Evolutionary conservation across 139 green algal species (phyloP), one percentile per base, ranked within the genome.

Genomic region (Coelastrella sp.): DNA sequence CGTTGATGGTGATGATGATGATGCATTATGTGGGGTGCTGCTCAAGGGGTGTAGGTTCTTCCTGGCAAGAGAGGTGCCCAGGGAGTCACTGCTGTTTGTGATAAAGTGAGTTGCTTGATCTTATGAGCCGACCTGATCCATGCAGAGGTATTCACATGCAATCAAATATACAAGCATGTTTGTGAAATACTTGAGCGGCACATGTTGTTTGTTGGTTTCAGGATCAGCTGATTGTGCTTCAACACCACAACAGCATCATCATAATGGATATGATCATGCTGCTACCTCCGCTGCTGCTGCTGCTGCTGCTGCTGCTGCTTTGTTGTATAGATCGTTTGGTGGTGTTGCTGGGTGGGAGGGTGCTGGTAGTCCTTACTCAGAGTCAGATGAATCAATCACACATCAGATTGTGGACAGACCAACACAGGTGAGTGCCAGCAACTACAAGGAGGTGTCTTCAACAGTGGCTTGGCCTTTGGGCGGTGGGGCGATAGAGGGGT

Each of bases 21-120:
- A 87, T 2, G 88, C 79, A 0, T 51, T 97, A 64, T 98, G 95
- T 81, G 88, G 80, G 15, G 67, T 73, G 23, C 89, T 99, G 60
- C 99, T 99, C 81, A 85, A 89, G n/a, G 96, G 25, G 76, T 98
- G 48, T 59, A 89, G 96, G 9, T 98, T 99, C 89, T 99, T 97
- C 86, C 90, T 99, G 57, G 93, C 92, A 5, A 88, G 95, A 1
- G 95, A 98, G 88, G 93, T 97, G 60, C 96, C 97, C 0, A 81
- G 93, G 0, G 97, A 99, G 88, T 87, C 94, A 57, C 92, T 99
- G 72, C 90, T 98, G 71, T 92, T 99, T 35, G 91, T 99, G 3
- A 96, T 99, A 45, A 89, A 93, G 53, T 92, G 74, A 84, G 64
- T 35, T 73, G 64, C 64, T 73, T n/a, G 23, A 11, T 30, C 59